phyloP scores from a whole-genome alignment of 192 early-diverging fungal species.

The Blastocladiella britannica region DNA sequence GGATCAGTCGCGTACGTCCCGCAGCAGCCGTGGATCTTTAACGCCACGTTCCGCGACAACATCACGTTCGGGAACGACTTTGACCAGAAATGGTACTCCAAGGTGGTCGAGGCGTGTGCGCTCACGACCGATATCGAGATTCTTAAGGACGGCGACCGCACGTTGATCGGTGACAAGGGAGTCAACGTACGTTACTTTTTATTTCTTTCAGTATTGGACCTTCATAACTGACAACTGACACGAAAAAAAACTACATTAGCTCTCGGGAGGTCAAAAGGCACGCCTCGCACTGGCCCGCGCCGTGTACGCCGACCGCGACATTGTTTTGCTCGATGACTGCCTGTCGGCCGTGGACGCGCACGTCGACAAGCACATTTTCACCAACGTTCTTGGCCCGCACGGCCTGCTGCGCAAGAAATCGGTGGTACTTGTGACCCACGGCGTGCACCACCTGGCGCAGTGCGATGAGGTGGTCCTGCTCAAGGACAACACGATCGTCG shows the following conservation, averaged over 20 bases:
- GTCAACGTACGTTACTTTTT: no score
- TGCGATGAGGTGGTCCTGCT: slow-evolving; percentile 50
- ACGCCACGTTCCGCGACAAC: slow-evolving; percentile 6
- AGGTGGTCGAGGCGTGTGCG: slow-evolving; percentile 2
- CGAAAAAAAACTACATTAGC: no score
- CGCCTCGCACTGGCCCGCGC: slow-evolving; percentile 10
- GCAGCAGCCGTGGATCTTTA: slow-evolving; percentile 7
- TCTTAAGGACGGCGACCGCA: slow-evolving; percentile 4
- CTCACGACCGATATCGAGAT: slow-evolving; percentile 5
- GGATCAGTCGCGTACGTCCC: slow-evolving; percentile 1
- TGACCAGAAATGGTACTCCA: slow-evolving; percentile 4
- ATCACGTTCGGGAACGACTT: slow-evolving; percentile 5
- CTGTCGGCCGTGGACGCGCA: slow-evolving; percentile 58
- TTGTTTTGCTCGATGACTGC: slow-evolving; percentile 68
- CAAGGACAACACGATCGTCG: slow-evolving; percentile 5
- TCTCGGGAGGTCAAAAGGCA: slow-evolving; percentile 8
- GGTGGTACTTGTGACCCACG: slow-evolving; percentile 65
- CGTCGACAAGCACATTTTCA: slow-evolving; percentile 34
- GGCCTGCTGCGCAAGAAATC: slow-evolving; percentile 50
- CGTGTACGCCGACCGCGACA: slow-evolving; percentile 18
- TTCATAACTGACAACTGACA: no score
- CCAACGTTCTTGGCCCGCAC: slow-evolving; percentile 21
- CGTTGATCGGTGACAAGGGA: slow-evolving; percentile 10
- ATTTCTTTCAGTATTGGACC: no score
- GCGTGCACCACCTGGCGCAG: slow-evolving; percentile 47